Base-by-base conservation (phyloP, 345 rosid genomes). In the Sonneratia caseolaris region DNA sequence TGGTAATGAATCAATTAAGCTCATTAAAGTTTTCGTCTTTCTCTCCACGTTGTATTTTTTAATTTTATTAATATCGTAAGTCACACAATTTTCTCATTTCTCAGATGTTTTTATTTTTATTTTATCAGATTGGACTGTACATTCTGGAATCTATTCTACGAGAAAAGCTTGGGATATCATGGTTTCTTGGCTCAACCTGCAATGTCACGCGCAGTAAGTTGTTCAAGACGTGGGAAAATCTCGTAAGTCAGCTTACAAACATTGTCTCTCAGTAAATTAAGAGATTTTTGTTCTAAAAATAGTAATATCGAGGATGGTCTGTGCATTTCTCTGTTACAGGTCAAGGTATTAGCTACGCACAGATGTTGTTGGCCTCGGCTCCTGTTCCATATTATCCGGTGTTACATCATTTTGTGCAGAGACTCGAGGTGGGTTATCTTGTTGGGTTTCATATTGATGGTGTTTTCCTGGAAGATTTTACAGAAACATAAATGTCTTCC, bases 381-480 rank as follows among this genome's bases (percentile, higher is more conserved):
- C 68, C 56, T 68, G 47, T 74, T 74, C 68, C 76, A 74, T 43
- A 59, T 62, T 16, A 57, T 74, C 48, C 67, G 76, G 45, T 74
- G 76, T 71, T 56, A 38, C 71, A 74, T 48, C 37, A 68, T 74
- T 40, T 45, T 68, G 27, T 74, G 72, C 42, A 61, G 49, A 0
- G 65, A 74, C 16, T 7, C 11, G 24, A 68, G 76, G 76, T 74
- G 51, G 36, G 51, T 16, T 15, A 35, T 22, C n/a, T 12, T 55
- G 37, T 24, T 14, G 57, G 21, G 56, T 13, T 38, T 32, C 21
- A 51, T 47, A 22, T 35, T 16, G 59, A 32, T 3, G 43, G 64
- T 4, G 8, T 36, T 66, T 37, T 19, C 68, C 51, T 37, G 37
- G n/a, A 22, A 57, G 7, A 57, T 5, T 5, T 22, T 57, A 10